phyloP scores from a whole-genome alignment of 1,284 basidiomycete species.

The Phellopilus nigrolimitatus region DNA sequence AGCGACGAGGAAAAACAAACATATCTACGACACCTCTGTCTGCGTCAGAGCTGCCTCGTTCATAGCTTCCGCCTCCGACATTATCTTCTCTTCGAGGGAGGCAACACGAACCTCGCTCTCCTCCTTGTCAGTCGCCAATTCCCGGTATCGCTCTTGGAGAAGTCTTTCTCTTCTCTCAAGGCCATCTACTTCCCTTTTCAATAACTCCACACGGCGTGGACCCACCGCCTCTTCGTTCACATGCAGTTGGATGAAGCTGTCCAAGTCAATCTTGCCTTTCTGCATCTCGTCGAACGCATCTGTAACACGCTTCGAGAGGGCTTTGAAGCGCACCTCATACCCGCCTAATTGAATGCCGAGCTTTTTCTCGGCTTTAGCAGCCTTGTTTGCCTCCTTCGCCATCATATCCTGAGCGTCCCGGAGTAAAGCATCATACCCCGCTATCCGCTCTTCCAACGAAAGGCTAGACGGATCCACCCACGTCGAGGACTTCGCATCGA shows the following conservation, averaged over 20 bases:
- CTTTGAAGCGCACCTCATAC: conserved; percentile 77
- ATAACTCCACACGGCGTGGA: conserved; percentile 65
- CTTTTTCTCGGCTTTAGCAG: conserved; percentile 90
- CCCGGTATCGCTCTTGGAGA: conserved; percentile 80
- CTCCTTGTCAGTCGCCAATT: conserved; percentile 69
- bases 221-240: conserved; percentile 70
- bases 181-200: conserved; percentile 81
- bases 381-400: conserved; percentile 77
- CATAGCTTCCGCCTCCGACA: conserved; percentile 77
- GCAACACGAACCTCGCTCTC: conserved; percentile 60
- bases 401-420: conserved; percentile 68
- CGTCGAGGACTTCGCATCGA: conserved; percentile 47
- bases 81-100: conserved; percentile 66
- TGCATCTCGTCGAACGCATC: conserved; percentile 71
- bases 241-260: conserved; percentile 72
- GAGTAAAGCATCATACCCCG: conserved; percentile 63
- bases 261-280: conserved; percentile 62
- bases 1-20: neutral
- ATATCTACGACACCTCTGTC: conserved; percentile 40
- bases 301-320: conserved; percentile 61
- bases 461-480: conserved; percentile 71
- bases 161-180: conserved; percentile 72
- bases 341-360: conserved; percentile 85
- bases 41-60: conserved; percentile 70
- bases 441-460: conserved; percentile 52